Base-by-base conservation (phyloP, 164 flowering plant genomes). In the Vitis vinifera region DNA sequence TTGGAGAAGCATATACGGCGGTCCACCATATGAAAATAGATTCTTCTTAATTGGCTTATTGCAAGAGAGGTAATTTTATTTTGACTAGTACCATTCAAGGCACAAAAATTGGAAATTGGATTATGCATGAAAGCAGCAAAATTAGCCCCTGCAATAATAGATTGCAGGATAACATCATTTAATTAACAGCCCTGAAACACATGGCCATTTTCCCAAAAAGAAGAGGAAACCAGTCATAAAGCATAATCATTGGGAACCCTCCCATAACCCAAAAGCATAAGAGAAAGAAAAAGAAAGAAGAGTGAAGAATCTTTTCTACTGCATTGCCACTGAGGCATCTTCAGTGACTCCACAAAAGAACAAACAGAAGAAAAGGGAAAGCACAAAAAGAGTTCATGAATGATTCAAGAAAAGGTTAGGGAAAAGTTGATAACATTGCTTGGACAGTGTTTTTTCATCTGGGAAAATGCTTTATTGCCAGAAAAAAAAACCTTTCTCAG, bases 111-210 rank as follows among this genome's bases (percentile, higher is more conserved):
- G 44, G 44, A 37, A 37, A 31, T 44, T 7, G 52, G n/a, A 10
- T 37, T 62, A 37, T 37, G 44, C 44, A 37, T 37, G 44, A 37
- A 37, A 37, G 44, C 44, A 37, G 2, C 7, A 6, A 37, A 37
- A 37, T 37, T 37, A 37, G 44, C 44, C 0, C 44, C 4, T 3
- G 44, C 44, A 37, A 37, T 37, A 37, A 37, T 37, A 37, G 44
- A 37, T 37, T 37, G 44, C 44, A 37, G 19, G 14, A 11, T 5
- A 47, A 37, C 13, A 51, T 51, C 13, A 65, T 23, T n/a, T 17
- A n/a, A 10, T 51, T 6, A 31, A 19, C 53, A 27, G 10, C 66
- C 68, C 72, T 74, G 77, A 69, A 69, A 65, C 52, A 51, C 76
- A 48, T 62, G 68, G 53, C 48, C 27, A 16, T 17, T 53, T 31